A percentile compares a stretch with the other conserved stretches of the same genome.
These are phyloP conservation scores for Silene latifolia DNA, from an alignment of 148 eudicot species.

Conservation along the genomic window DNA sequence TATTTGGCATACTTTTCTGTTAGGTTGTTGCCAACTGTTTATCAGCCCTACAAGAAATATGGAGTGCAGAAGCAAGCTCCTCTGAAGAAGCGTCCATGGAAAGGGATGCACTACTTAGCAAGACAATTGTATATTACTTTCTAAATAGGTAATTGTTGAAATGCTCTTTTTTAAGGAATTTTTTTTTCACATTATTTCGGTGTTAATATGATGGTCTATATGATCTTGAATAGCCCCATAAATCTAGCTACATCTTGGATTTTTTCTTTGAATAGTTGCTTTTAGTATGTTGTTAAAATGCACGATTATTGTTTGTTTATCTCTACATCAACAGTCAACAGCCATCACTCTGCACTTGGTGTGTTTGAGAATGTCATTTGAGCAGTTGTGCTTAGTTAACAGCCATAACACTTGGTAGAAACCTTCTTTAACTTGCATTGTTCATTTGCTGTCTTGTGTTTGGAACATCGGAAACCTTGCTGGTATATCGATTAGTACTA, in stretches of 20 bases:
- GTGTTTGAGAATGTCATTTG: not conserved
- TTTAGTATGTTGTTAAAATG: not conserved
- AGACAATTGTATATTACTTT: constrained; percentile 72
- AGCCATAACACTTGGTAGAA: not conserved
- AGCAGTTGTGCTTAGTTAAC: not conserved
- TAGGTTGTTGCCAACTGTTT: constrained; percentile 96
- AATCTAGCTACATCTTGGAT: not conserved
- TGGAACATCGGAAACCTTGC: not conserved
- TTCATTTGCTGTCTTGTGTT: not conserved
- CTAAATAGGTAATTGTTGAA: constrained; percentile 55
- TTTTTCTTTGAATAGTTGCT: not conserved
- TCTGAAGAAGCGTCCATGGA: constrained; percentile 93
- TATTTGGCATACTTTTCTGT: constrained; percentile 10
- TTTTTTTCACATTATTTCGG: not conserved
- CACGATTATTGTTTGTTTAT: not conserved
- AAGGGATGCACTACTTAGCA: constrained; percentile 84
- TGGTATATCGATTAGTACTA: constrained; percentile 4
- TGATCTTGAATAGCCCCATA: not conserved
- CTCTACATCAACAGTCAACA: not conserved
- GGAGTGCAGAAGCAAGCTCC: constrained; percentile 83
- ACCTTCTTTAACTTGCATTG: not conserved
- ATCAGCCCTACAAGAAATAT: constrained; percentile 88
- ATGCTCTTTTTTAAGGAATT: not conserved
- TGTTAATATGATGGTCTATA: not conserved
- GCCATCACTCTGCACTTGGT: not conserved